Conservation (phyloP, 73 alveolate genomes). For the Strombidium stylifer region DNA sequence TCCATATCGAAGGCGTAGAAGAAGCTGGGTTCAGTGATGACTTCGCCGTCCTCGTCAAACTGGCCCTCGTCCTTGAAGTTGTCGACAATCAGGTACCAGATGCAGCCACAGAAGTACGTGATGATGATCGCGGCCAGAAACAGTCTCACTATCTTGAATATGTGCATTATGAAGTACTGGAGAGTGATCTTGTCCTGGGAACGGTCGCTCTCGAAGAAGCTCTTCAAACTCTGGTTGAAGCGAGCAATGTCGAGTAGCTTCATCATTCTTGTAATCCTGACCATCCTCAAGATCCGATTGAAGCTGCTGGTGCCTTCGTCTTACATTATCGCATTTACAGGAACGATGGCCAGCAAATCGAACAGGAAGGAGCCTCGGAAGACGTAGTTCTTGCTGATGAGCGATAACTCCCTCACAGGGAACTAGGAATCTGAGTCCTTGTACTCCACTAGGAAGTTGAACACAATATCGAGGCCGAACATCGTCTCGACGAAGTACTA, state of each 20-base stretch:
- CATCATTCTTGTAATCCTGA: constrained; percentile 75
- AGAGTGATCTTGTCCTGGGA: constrained; percentile 72
- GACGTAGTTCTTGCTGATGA: constrained; percentile 68
- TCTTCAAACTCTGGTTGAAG: constrained; percentile 71
- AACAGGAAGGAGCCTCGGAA: constrained; percentile 42
- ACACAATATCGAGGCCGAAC: constrained; percentile 26
- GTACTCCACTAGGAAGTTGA: constrained; percentile 65
- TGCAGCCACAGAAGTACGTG: constrained; percentile 89
- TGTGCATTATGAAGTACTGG: constrained; percentile 68
- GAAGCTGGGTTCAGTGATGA: constrained; percentile 55
- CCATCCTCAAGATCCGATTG: constrained; percentile 69
- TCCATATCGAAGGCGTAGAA: constrained; percentile 48
- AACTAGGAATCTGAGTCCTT: constrained; percentile 77
- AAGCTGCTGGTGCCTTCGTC: too few relatives aligned
- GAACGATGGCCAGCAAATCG: constrained; percentile 45
- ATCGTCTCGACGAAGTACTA: constrained; percentile 31
- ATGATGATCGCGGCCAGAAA: constrained; percentile 76
- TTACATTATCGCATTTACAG: too few relatives aligned
- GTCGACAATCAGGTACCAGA: constrained; percentile 76
- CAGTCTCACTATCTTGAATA: constrained; percentile 74
- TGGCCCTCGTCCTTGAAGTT: constrained; percentile 29
- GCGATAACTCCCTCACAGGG: constrained; percentile 59
- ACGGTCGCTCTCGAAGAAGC: constrained; percentile 59
- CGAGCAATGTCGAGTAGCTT: constrained; percentile 77
- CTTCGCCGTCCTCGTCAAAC: too few relatives aligned